Evolutionary conservation across 164 flowering plant genomes (phyloP), one percentile per base, ranked within the genome.

Genomic region (Berberis vulgaris): DNA sequence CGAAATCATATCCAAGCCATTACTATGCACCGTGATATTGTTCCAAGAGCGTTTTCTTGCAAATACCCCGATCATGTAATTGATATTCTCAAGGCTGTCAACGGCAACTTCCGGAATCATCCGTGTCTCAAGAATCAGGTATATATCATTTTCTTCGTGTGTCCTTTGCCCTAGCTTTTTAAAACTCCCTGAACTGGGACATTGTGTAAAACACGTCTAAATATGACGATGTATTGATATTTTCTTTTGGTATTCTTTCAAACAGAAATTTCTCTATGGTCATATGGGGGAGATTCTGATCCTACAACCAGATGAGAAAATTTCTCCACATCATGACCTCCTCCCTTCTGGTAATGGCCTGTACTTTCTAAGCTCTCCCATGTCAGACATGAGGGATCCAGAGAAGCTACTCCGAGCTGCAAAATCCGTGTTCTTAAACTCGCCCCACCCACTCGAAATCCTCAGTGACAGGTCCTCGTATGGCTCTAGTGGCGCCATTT

Each of bases 401-500:
- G 26, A 26, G 73, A 81, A 78, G 76, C 77, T 66, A 46, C 82
- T 87, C 42, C 79, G 59, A 1, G 83, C 93, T 13, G 99, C 99
- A 12, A 79, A 79, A 65, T 40, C 54, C 7, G 75, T 73, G 8
- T 95, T 91, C 76, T 65, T 95, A 7, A 89, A 91, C 78, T 78
- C 91, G 0, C 97, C 99, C 0, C 99, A 95, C 70, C 99, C 97
- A 3, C 90, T 95, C 0, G 99, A 94, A 80, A 89, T 86, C 50
- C 78, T 95, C 12, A 81, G 92, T 11, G 97, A 95, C 56, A 83
- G 87, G 3, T 65, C 87, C 56, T 91, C 99, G 4, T 95, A 95
- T 61, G 97, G 99, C 9, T 80, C 85, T 0, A 87, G 77, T 13
- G 97, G 99, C 39, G 65, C 82, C 60, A 83, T 95, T 42, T 78